Evolutionary conservation across 176 grass and related monocot genomes (phyloP), one percentile per base, ranked within the genome.

Genomic region (Oryza australiensis): DNA sequence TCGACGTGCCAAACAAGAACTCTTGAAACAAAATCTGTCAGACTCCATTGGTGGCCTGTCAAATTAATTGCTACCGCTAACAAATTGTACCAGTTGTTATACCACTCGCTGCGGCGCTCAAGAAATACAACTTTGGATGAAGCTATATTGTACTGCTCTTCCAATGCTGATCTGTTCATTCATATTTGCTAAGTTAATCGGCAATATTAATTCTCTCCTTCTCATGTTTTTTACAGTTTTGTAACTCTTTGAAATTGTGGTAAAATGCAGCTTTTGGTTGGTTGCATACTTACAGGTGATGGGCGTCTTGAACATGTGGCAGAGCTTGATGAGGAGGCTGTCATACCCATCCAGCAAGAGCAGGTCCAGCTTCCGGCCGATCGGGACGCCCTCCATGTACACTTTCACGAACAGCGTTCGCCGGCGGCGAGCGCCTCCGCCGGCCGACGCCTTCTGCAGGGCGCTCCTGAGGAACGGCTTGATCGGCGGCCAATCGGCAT

Each of bases 361-460:
- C 74, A 91, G 70, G 53, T 94, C 88, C 32, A 94, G 80, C 66
- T 94, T 94, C 72, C 92, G 82, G 38, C 92, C 92, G 26, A 94
- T 94, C 29, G 86, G 86, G 62, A 94, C 48, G 12, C 92, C 88
- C 79, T 94, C 92, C 92, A 91, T 94, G 30, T 94, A 94, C 45
- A 94, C 92, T 80, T 94, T 94, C 13, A 94, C 86, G 3, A 89
- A 91, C 62, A 91, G 62, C 64, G 83, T 81, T 12, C 49, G 64
- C 41, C 66, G 71, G 42, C 41, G 24, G 64, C 41, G 65, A 38
- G 42, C 11, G 24, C 53, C 13, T 18, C 35, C 38, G 62, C 34
- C 38, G 49, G 29, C 62, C 7, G 87, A 86, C 1, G 81, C 66
- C 7, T 55, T 71, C 7, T 60, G 55, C 22, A 91, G 67, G 49